Evolutionary conservation across 306 rosid species (phyloP).

Genomic region (Myrica gale): DNA sequence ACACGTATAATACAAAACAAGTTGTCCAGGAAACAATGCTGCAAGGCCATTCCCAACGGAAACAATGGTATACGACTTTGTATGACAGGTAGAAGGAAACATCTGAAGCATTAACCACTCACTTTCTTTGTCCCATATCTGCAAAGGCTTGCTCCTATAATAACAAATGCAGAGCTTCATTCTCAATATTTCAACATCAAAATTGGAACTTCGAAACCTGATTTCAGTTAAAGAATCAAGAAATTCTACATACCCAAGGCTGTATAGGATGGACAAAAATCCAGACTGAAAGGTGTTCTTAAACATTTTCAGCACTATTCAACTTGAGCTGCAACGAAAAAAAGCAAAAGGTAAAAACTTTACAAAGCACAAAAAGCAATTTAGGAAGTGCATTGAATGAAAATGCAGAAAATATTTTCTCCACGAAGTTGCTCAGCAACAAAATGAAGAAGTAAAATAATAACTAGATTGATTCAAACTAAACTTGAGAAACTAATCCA

Average conservation of each 20-base stretch:
- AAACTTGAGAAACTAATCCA: no score
- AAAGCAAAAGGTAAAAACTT: background rate
- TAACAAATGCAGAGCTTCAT: conserved; percentile 26
- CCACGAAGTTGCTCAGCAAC: no score
- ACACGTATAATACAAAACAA: background rate
- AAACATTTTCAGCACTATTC: conserved; percentile 56
- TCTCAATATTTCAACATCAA: background rate
- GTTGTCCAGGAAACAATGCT: background rate
- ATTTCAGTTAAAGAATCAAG: conserved; percentile 1
- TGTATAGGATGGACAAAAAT: conserved; percentile 84
- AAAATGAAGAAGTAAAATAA: no score
- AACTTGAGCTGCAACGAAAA: conserved; percentile 26
- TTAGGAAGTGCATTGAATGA: no score
- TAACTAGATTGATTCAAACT: no score
- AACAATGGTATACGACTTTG: background rate
- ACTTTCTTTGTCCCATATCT: conserved; percentile 99
- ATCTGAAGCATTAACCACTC: conserved; percentile 1
- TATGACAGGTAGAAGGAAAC: background rate
- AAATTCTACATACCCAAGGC: conserved; percentile 71
- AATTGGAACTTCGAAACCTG: conserved; percentile 4
- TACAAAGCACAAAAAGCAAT: no score
- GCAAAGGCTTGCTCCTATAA: conserved; percentile 89
- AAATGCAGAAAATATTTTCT: no score
- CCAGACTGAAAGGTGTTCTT: conserved; percentile 98
- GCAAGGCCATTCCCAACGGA: background rate